Evolutionary conservation across 768 basidiomycete species (phyloP).

Genomic region (Leccinellum luteum): DNA sequence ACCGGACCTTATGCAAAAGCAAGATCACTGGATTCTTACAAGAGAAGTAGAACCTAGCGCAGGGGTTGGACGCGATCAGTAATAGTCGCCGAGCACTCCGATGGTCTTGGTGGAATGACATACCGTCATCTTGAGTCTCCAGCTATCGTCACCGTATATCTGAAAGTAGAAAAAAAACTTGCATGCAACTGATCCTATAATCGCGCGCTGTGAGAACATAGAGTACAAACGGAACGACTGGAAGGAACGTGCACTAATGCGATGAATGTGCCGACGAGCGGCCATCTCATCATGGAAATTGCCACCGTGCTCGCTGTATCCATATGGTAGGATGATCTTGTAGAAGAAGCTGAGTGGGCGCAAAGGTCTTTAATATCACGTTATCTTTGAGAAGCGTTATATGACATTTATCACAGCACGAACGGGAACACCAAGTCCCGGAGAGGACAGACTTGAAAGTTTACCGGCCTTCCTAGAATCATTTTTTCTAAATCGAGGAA

Average conservation of each 20-base stretch:
- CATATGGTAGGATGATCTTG: too few relatives aligned
- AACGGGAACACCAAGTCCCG: too few relatives aligned
- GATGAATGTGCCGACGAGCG: conserved; percentile 18
- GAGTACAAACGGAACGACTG: neutral
- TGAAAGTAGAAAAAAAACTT: conserved; percentile 28
- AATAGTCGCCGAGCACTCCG: neutral
- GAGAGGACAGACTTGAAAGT: too few relatives aligned
- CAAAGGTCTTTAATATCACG: too few relatives aligned
- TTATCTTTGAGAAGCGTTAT: too few relatives aligned
- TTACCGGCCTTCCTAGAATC: too few relatives aligned
- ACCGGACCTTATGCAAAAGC: too few relatives aligned
- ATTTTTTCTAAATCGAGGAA: too few relatives aligned
- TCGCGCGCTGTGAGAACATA: neutral
- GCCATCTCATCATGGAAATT: too few relatives aligned
- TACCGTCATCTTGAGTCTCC: conserved; percentile 8
- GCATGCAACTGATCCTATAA: conserved; percentile 25
- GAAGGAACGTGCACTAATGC: conserved; percentile 10
- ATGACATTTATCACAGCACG: too few relatives aligned
- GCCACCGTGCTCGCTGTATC: too few relatives aligned
- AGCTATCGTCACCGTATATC: conserved; percentile 17
- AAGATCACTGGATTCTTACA: conserved; percentile 5
- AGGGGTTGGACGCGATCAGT: neutral
- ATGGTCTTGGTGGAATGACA: neutral
- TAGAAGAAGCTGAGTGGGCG: too few relatives aligned
- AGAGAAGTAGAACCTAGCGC: conserved; percentile 18